Percentiles rank a stretch among this genome's conserved stretches.
phyloP scores from a whole-genome alignment of 2,329 filamentous ascomycete species.

The Epichloe festucae region DNA sequence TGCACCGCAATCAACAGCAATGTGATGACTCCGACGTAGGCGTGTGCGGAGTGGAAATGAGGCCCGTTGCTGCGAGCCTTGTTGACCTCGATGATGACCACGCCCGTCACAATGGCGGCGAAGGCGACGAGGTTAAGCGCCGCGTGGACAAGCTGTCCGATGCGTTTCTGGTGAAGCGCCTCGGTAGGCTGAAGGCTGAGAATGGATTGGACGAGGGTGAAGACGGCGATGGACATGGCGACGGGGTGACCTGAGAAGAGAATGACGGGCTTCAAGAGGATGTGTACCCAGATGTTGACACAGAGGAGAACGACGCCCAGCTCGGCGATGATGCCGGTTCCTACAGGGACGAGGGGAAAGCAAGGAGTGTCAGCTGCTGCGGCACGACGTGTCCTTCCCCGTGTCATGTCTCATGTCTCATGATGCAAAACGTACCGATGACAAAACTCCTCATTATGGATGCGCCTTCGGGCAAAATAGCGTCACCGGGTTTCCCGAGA shows the following conservation, averaged over 20 bases:
- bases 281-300: slow-evolving; percentile 62
- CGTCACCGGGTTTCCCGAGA: slow-evolving; percentile 52
- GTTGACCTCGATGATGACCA: slow-evolving; percentile 69
- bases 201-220: slow-evolving; percentile 66
- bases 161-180: slow-evolving; percentile 57
- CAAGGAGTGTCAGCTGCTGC: not conserved
- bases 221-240: slow-evolving; percentile 50
- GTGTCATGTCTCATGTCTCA: not conserved
- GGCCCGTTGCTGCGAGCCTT: slow-evolving; percentile 54
- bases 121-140: slow-evolving; percentile 55
- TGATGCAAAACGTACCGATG: slow-evolving; percentile 41
- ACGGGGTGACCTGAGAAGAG: slow-evolving; percentile 87
- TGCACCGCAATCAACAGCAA: slow-evolving; percentile 60
- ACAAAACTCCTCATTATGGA: slow-evolving; percentile 58
- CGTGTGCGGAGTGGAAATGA: slow-evolving; percentile 74
- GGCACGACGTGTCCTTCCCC: not conserved
- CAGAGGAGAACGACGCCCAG: slow-evolving; percentile 63
- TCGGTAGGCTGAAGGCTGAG: slow-evolving; percentile 75
- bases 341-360: slow-evolving; percentile 27
- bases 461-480: slow-evolving; percentile 51
- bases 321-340: slow-evolving; percentile 72
- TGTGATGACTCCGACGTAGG: slow-evolving; percentile 66
- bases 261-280: slow-evolving; percentile 57
- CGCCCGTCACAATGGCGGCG: slow-evolving; percentile 47
- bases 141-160: slow-evolving; percentile 51